These are phyloP conservation scores for Globisporangium mamillatum DNA, from an alignment of 352 stramenopile species.

Conservation along the genomic window DNA sequence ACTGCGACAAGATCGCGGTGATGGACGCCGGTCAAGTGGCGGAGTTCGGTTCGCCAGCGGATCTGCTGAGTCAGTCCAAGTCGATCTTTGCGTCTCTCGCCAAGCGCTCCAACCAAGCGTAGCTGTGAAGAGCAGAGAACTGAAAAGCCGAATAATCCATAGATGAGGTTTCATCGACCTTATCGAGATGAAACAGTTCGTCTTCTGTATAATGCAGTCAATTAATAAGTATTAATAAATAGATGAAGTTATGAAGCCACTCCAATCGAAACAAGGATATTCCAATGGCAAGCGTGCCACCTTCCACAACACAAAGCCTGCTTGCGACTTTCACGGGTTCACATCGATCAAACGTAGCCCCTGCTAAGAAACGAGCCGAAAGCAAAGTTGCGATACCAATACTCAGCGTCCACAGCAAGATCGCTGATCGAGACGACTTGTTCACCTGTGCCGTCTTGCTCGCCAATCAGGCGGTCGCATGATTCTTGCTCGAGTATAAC, in stretches of 20 bases:
- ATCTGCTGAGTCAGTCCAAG: slow-evolving; percentile 48
- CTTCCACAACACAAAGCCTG: too few species aligned
- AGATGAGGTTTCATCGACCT: neutral
- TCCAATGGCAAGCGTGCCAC: too few species aligned
- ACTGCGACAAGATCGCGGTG: slow-evolving; percentile 92
- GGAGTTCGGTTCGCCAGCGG: slow-evolving; percentile 73
- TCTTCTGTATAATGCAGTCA: neutral
- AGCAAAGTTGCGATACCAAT: too few species aligned
- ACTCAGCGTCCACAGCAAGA: too few species aligned
- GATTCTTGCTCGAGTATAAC: neutral
- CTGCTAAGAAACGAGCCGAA: too few species aligned
- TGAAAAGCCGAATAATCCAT: neutral
- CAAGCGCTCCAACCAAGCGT: slow-evolving; percentile 11
- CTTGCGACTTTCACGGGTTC: too few species aligned
- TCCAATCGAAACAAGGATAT: neutral
- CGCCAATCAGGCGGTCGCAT: neutral
- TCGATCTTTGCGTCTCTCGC: slow-evolving; percentile 36
- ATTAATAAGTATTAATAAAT: neutral
- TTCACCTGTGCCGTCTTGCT: neutral
- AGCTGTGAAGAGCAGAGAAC: neutral
- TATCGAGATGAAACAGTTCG: neutral
- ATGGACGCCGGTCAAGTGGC: slow-evolving; percentile 85
- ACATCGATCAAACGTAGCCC: too few species aligned
- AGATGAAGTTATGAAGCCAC: neutral
- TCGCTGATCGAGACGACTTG: too few species aligned